Conservation (phyloP, 192 early-diverging fungal species). For the Radiomyces spectabilis region DNA sequence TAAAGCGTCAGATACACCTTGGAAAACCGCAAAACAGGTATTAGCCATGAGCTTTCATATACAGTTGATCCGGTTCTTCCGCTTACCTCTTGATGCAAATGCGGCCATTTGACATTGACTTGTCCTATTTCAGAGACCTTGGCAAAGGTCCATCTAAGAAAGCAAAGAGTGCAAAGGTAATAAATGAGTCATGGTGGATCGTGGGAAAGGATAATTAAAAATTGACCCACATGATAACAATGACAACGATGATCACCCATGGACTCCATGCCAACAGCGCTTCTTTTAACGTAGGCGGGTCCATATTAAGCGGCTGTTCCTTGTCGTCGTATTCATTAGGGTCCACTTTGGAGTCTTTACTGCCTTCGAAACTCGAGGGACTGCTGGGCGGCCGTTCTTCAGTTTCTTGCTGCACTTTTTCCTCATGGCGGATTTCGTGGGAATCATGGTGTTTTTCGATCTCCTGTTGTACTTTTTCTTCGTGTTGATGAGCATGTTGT, state of each 20-base stretch:
- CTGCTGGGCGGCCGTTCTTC: too few relatives aligned
- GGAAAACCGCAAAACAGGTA: not conserved
- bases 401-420: too few relatives aligned
- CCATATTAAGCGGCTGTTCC: not conserved
- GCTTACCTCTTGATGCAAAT: conserved; percentile 13
- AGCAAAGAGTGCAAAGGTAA: not conserved
- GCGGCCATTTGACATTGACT: conserved; percentile 18
- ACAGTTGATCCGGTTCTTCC: not conserved
- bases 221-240: conserved; percentile 29
- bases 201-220: too few relatives aligned
- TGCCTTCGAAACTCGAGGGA: too few relatives aligned
- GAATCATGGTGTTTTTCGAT: not conserved
- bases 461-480: too few relatives aligned
- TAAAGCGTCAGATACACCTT: conserved; percentile 29
- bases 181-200: not conserved
- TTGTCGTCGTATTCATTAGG: not conserved
- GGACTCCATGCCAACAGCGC: conserved; percentile 24
- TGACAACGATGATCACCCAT: conserved; percentile 22
- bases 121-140: conserved; percentile 8
- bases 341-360: not conserved
- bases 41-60: not conserved
- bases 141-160: conserved; percentile 23
- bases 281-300: conserved; percentile 15
- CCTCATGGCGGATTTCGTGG: too few relatives aligned
- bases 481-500: too few relatives aligned